Evolutionary conservation across 192 early-diverging fungal genomes (phyloP).

Genomic region (Rhizoclosmatium globosum): DNA sequence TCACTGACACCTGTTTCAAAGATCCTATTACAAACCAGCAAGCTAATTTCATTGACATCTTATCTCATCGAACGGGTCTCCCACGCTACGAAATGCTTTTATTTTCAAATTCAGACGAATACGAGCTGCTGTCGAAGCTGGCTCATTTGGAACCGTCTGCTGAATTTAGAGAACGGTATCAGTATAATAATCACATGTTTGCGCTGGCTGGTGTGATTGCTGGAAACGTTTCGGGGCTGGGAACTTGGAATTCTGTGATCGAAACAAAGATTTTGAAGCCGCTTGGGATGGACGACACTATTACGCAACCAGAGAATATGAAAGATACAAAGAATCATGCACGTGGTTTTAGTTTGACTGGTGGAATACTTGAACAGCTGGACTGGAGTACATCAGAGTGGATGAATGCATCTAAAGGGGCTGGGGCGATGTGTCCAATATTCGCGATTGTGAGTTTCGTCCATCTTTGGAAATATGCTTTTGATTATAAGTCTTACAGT

Average conservation of each 20-base stretch:
- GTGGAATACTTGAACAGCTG: not conserved
- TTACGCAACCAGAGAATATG: not conserved
- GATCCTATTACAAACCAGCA: conserved; percentile 1
- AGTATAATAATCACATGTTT: conserved; percentile 34
- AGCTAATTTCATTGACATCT: conserved; percentile 28
- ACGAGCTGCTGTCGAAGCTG: not conserved
- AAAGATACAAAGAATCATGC: not conserved
- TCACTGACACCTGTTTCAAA: not conserved
- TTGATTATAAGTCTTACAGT: conserved; percentile 16
- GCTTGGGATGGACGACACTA: conserved; percentile 14
- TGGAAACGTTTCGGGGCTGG: not conserved
- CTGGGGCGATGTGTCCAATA: conserved; percentile 18
- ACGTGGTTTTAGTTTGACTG: not conserved
- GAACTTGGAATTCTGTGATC: conserved; percentile 22
- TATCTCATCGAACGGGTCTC: conserved; percentile 35
- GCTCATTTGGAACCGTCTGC: conserved; percentile 3
- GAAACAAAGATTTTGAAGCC: conserved; percentile 19
- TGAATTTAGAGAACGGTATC: conserved; percentile 11
- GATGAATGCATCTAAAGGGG: not conserved
- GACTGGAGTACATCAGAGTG: not conserved
- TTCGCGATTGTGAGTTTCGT: conserved; percentile 21
- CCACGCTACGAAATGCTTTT: conserved; percentile 10
- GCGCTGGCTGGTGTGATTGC: conserved; percentile 28
- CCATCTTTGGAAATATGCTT: not conserved
- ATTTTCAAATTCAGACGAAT: not conserved